These are phyloP conservation scores for Craspedostauros australis DNA, from an alignment of 108 stramenopile species.

Conservation along the genomic window DNA sequence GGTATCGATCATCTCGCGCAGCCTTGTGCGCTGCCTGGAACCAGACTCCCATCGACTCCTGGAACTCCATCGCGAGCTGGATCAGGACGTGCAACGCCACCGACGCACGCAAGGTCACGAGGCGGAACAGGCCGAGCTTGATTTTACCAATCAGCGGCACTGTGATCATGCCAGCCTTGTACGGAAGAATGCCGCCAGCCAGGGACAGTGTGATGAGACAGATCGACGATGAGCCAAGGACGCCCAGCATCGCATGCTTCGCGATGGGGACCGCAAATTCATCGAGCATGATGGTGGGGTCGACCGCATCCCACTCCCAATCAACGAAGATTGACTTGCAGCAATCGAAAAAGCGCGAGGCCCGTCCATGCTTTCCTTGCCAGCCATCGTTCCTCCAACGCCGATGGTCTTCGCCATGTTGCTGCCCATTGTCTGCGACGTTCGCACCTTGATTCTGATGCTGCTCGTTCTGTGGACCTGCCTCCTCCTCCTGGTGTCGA, in stretches of 20 bases:
- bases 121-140: conserved; percentile 20
- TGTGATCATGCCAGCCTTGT: conserved; percentile 2
- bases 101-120: conserved; percentile 31
- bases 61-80: conserved; percentile 29
- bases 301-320: conserved; percentile 78
- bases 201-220: conserved; percentile 8
- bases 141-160: conserved; percentile 19
- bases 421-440: conserved; percentile 7
- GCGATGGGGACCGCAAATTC: conserved; percentile 55
- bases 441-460: conserved; percentile 6
- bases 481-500: conserved; percentile 22
- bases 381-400: conserved; percentile 18
- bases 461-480: conserved; percentile 11
- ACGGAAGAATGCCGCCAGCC: conserved; percentile 5
- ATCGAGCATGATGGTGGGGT: conserved; percentile 39
- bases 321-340: conserved; percentile 26
- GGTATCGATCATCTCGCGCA: conserved; percentile 80
- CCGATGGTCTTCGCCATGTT: conserved; percentile 1
- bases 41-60: conserved; percentile 33
- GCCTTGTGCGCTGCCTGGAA: conserved; percentile 71
- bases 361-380: conserved; percentile 63
- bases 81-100: conserved; percentile 28
- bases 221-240: conserved; percentile 34
- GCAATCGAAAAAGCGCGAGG: conserved; percentile 46
- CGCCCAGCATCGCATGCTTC: conserved; percentile 28